Evolutionary conservation across 2,329 filamentous ascomycete genomes (phyloP).

Genomic region (Chalaropsis ovoidea): DNA sequence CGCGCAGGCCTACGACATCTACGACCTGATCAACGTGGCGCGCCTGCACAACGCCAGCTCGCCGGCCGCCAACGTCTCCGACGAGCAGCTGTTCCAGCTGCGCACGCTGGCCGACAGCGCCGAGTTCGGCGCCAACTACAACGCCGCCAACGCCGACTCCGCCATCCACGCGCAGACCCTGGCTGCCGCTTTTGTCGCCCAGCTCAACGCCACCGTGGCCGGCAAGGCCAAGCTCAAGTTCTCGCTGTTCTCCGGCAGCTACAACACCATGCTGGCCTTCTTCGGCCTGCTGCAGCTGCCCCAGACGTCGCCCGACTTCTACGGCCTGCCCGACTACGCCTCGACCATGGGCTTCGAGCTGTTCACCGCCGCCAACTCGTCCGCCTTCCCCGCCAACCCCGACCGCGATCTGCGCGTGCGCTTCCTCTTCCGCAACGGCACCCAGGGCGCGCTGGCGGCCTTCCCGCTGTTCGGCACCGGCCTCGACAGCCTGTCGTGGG

Average conservation of each 20-base stretch:
- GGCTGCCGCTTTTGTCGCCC: constrained; percentile 30
- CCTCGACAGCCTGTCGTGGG: constrained; percentile 30
- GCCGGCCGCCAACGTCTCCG: constrained; percentile 31
- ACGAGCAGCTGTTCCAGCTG: constrained; percentile 32
- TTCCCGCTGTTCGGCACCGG: constrained; percentile 31
- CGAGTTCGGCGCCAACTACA: constrained; percentile 32
- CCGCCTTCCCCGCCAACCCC: constrained; percentile 29
- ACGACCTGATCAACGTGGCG: constrained; percentile 33
- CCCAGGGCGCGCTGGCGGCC: constrained; percentile 29
- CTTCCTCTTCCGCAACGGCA: constrained; percentile 34
- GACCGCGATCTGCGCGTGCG: constrained; percentile 31
- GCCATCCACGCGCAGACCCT: constrained; percentile 32
- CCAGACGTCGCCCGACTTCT: constrained; percentile 30
- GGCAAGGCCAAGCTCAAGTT: constrained; percentile 32
- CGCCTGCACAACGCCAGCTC: constrained; percentile 32
- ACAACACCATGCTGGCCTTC: constrained; percentile 34
- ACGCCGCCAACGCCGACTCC: constrained; percentile 30
- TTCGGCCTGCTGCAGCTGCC: constrained; percentile 31
- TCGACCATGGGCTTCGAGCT: constrained; percentile 34
- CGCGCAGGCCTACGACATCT: constrained; percentile 33
- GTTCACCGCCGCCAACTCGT: constrained; percentile 28
- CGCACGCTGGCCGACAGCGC: constrained; percentile 32
- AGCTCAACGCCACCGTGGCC: constrained; percentile 31
- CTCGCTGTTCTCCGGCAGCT: constrained; percentile 32
- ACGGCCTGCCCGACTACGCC: constrained; percentile 33